A percentile compares a stretch with the other conserved stretches of the same genome.
These are phyloP conservation scores for Nothopassalora personata DNA, from an alignment of 2,329 filamentous ascomycete genomes.

Conservation along the genomic window DNA sequence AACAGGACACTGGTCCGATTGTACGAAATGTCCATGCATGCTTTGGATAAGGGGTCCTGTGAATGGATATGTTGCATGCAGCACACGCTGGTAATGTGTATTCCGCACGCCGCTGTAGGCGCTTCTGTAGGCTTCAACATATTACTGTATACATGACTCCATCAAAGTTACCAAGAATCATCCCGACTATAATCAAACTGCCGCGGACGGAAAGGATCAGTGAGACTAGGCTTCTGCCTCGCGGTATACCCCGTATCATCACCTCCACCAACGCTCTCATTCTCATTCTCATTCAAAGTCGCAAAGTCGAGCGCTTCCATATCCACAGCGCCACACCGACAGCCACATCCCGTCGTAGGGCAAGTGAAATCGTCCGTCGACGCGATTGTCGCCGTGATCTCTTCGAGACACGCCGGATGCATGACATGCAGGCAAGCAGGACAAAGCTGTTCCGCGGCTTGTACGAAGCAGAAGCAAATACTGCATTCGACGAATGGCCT, in stretches of 20 bases:
- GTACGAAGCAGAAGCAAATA: conserved; percentile 26
- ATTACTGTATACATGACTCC: no score
- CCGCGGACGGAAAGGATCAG: conserved; percentile 24
- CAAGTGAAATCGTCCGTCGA: conserved; percentile 21
- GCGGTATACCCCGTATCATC: neutral
- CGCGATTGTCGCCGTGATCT: conserved; percentile 9
- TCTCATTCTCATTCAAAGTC: neutral
- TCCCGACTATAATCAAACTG: conserved; percentile 7
- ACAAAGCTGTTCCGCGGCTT: conserved; percentile 28
- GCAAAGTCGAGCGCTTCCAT: conserved; percentile 8
- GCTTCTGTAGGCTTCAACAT: no score
- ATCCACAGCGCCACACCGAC: conserved; percentile 20
- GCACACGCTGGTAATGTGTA: no score
- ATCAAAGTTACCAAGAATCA: neutral
- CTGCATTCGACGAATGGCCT: conserved; percentile 19
- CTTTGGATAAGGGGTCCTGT: no score
- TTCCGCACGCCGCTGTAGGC: no score
- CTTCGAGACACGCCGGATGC: conserved; percentile 25
- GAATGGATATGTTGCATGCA: no score
- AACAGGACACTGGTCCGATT: neutral
- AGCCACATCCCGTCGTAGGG: conserved; percentile 31
- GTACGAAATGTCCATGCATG: no score
- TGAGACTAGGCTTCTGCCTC: conserved; percentile 23
- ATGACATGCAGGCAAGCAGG: conserved; percentile 27
- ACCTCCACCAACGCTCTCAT: neutral